Evolutionary conservation across 352 stramenopile species (phyloP).

Genomic region (Pythium vanterpoolii): DNA sequence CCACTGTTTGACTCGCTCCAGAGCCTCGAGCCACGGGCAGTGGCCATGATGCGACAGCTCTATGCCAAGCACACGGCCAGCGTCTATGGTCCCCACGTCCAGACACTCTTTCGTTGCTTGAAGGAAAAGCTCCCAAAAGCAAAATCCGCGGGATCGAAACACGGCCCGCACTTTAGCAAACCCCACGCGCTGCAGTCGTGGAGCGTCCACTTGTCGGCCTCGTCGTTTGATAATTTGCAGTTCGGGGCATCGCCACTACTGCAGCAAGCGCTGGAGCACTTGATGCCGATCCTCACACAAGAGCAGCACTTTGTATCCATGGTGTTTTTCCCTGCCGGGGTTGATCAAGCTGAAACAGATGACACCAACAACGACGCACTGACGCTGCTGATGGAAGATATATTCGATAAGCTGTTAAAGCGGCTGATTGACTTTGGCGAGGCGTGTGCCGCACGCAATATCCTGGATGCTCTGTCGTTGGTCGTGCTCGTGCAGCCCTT

Average conservation of each 20-base stretch:
- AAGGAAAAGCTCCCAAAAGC: constrained; percentile 53
- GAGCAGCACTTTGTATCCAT: constrained; percentile 44
- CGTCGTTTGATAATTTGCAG: constrained; percentile 46
- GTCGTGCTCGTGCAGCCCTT: constrained; percentile 51
- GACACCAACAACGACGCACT: constrained; percentile 42
- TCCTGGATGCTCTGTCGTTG: constrained; percentile 59
- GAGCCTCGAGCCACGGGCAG: constrained; percentile 37
- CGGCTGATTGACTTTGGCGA: constrained; percentile 69
- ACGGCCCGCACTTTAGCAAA: constrained; percentile 48
- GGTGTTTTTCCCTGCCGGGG: constrained; percentile 40
- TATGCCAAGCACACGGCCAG: constrained; percentile 52
- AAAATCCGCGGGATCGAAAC: constrained; percentile 18
- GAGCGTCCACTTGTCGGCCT: constrained; percentile 60
- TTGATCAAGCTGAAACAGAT: constrained; percentile 15
- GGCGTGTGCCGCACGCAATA: constrained; percentile 46
- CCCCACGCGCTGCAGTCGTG: constrained; percentile 61
- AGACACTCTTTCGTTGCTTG: constrained; percentile 56
- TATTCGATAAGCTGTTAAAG: constrained; percentile 78
- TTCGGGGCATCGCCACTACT: constrained; percentile 49
- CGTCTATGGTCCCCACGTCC: constrained; percentile 52
- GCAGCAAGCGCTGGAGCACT: constrained; percentile 64
- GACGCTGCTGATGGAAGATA: constrained; percentile 50
- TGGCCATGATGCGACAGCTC: constrained; percentile 33
- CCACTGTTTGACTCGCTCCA: constrained; percentile 35
- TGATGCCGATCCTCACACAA: constrained; percentile 49